Evolutionary conservation across 805 yeast species (phyloP).

Genomic region (Saturnispora dispora): DNA sequence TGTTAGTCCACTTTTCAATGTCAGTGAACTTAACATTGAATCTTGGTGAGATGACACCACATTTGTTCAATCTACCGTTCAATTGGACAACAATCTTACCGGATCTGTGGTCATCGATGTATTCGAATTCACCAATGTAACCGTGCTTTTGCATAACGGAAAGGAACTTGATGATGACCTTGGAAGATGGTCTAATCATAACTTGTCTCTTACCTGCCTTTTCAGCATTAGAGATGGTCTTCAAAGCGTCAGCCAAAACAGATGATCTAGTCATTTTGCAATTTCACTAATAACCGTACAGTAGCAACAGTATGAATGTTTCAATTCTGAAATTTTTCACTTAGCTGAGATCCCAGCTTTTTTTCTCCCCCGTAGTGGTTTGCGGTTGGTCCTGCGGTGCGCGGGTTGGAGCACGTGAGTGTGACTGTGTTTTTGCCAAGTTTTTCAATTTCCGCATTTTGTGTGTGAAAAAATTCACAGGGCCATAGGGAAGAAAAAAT

Average conservation of each 20-base stretch:
- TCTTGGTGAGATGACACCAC: constrained; percentile 98
- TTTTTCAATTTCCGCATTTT: background rate
- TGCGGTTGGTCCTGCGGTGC: background rate
- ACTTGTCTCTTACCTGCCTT: constrained; percentile 99
- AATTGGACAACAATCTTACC: constrained; percentile 96
- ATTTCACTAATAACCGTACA: background rate
- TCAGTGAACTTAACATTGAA: constrained; percentile 93
- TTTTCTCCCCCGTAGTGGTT: background rate
- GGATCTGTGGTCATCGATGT: constrained; percentile 98
- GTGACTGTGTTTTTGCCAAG: background rate
- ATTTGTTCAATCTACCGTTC: constrained; percentile 98
- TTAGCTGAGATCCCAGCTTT: background rate
- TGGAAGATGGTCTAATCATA: constrained; percentile 95
- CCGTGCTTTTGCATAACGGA: constrained; percentile 97
- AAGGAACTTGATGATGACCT: constrained; percentile 95
- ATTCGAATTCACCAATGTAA: constrained; percentile 97
- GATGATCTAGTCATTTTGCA: constrained; percentile 88
- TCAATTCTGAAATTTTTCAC: constrained; percentile 1
- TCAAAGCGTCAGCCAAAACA: constrained; percentile 97
- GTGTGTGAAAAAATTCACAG: background rate
- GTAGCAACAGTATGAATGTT: background rate
- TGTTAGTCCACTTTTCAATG: constrained; percentile 97
- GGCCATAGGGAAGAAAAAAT: background rate
- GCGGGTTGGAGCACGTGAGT: background rate
- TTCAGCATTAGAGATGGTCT: constrained; percentile 98